Conservation (phyloP, 129 eudicot species). For the Flaveria bidentis region DNA sequence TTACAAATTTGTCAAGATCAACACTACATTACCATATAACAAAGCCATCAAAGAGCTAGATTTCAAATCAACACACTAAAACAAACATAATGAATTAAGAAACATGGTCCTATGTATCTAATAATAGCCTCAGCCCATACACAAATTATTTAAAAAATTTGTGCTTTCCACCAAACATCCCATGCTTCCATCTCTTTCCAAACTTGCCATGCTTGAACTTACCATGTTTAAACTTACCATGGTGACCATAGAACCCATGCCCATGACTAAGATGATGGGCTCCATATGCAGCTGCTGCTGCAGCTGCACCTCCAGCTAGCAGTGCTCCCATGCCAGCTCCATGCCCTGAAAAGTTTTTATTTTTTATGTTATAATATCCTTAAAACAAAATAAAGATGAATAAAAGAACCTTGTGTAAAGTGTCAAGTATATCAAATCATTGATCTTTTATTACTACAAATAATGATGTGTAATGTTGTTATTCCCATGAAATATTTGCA, state of each 20-base stretch:
- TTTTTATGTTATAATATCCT: not conserved
- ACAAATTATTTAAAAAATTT: slow-evolving; percentile 52
- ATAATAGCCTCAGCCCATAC: not conserved
- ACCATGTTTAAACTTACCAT: slow-evolving; percentile 65
- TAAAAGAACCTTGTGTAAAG: not conserved
- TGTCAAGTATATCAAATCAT: not conserved
- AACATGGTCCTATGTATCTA: not conserved
- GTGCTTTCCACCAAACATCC: slow-evolving; percentile 54
- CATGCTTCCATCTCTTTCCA: slow-evolving; percentile 58
- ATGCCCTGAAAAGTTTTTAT: slow-evolving; percentile 42
- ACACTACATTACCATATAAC: slow-evolving; percentile 1
- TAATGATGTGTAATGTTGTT: not conserved
- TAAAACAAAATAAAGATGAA: not conserved
- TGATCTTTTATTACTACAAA: not conserved
- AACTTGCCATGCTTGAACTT: slow-evolving; percentile 73
- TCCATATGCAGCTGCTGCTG: slow-evolving; percentile 65
- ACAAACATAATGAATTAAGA: slow-evolving; percentile 11
- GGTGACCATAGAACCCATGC: slow-evolving; percentile 48
- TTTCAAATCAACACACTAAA: not conserved
- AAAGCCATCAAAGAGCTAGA: not conserved
- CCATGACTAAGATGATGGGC: slow-evolving; percentile 58
- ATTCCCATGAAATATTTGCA: not conserved
- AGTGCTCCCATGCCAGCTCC: slow-evolving; percentile 56
- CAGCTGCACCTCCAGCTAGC: slow-evolving; percentile 77
- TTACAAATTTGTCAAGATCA: slow-evolving; percentile 13